Base-by-base conservation (phyloP, 2,329 filamentous ascomycete species). In the Colletotrichum costaricense region DNA sequence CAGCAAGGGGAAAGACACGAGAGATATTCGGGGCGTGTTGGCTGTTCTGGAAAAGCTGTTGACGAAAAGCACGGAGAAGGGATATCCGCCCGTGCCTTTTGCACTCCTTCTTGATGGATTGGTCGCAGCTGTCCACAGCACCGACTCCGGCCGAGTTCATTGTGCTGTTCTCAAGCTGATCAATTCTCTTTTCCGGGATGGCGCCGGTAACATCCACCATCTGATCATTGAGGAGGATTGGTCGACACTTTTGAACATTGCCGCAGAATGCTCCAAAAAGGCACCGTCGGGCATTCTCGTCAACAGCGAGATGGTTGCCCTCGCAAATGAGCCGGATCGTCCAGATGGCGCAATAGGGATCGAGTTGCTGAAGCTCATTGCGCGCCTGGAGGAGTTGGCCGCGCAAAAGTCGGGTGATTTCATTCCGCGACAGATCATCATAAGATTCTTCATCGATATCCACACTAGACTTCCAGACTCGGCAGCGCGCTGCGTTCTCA, bases 221-320 rank as follows among this genome's bases (percentile, higher is more conserved):
- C 83, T 92, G 60, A 81, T 93, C 26, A 82, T 88, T 55, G 91
- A 93, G 69, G 91, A 93, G 77, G 91, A 93, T 78, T 93, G 92
- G 91, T 86, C 87, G 2, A 81, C 86, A 5, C 84, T 93, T 69
- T 86, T 94, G 22, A 85, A 89, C 24, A 87, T 93, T 22, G 89
- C 90, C 2, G 84, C 84, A 4, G 86, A 86, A 67, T 93, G 92
- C 78, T 86, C 83, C 66, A 83, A 82, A 65, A 79, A 80, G 60
- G 79, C 78, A 3, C 55, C 72, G 2, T 35, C 63, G 2, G 63
- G 52, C 16, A 63, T 72, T n/a, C 62, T 73, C 12, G 42, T 70
- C 38, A 58, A 73, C 55, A 65, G 74, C 19, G 67, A 69, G 6
- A 52, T 69, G n/a, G 72, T 78, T 6, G 76, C 75, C 35, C 76